Conservation (phyloP, 805 yeast genomes). For the Suhomyces prunicola region DNA sequence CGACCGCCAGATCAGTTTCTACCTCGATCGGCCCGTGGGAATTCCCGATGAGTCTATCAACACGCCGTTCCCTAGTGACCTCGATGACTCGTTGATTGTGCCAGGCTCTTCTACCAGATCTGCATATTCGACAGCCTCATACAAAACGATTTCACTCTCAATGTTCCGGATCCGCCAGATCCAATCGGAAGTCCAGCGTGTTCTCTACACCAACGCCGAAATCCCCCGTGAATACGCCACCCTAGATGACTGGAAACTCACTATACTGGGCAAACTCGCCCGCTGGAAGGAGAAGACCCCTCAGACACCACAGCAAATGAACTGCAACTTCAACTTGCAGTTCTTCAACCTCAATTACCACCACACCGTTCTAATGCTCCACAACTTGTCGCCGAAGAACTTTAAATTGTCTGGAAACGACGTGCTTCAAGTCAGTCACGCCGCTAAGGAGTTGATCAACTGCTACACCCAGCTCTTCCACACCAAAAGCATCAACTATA, state of each 20-base stretch:
- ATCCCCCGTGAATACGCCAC: slow-evolving; percentile 59
- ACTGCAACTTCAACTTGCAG: slow-evolving; percentile 68
- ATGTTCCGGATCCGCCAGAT: slow-evolving; percentile 68
- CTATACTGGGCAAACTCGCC: slow-evolving; percentile 50
- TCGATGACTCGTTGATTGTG: slow-evolving; percentile 68
- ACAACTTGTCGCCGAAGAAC: slow-evolving; percentile 76
- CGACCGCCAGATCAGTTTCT: slow-evolving; percentile 83
- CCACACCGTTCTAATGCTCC: slow-evolving; percentile 67
- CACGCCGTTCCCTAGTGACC: slow-evolving; percentile 65
- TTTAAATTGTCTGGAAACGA: slow-evolving; percentile 53
- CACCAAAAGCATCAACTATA: slow-evolving; percentile 67
- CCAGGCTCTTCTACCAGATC: slow-evolving; percentile 15
- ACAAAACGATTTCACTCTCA: slow-evolving; percentile 63
- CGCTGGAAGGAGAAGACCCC: slow-evolving; percentile 63
- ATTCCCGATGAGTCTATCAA: slow-evolving; percentile 78
- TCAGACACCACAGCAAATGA: slow-evolving; percentile 54
- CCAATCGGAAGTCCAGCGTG: slow-evolving; percentile 73
- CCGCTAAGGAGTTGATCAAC: slow-evolving; percentile 64
- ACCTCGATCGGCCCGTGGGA: slow-evolving; percentile 84
- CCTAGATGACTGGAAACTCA: slow-evolving; percentile 61
- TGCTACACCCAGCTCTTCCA: slow-evolving; percentile 57
- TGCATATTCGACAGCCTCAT: slow-evolving; percentile 43
- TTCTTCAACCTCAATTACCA: slow-evolving; percentile 74
- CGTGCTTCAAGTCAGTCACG: slow-evolving; percentile 52
- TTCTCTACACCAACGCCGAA: slow-evolving; percentile 68